Percentiles rank a stretch among this genome's conserved stretches.
Conservation (phyloP, 2,329 filamentous ascomycete species). For the Xylariaceae sp. region DNA sequence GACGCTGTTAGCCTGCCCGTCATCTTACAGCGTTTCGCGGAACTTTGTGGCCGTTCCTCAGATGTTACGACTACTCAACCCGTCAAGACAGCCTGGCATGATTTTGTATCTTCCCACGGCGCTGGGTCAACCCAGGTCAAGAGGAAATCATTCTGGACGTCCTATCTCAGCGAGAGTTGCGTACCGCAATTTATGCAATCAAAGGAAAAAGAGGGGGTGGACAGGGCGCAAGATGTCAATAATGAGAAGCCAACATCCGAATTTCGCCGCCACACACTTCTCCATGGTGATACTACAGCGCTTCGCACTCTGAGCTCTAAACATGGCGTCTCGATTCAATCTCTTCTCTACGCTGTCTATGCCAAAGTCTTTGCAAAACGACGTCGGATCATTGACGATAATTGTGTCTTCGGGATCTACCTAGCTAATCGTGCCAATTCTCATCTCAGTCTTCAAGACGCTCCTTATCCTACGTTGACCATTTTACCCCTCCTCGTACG, state of each 20-base stretch:
- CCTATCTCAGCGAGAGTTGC: conserved; percentile 37
- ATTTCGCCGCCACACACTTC: conserved; percentile 18
- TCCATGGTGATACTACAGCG: conserved; percentile 2
- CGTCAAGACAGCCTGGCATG: conserved; percentile 23
- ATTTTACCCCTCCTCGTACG: conserved; percentile 67
- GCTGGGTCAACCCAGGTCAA: conserved; percentile 8
- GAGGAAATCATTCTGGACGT: conserved; percentile 41
- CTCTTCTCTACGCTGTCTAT: conserved; percentile 71
- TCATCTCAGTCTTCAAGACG: conserved; percentile 43
- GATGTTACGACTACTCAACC: not conserved
- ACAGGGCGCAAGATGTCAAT: no score
- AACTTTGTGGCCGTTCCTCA: conserved; percentile 19
- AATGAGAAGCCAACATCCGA: conserved; percentile 8
- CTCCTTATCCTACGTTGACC: conserved; percentile 68
- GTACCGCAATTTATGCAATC: not conserved
- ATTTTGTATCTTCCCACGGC: conserved; percentile 22
- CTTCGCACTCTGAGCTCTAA: conserved; percentile 20
- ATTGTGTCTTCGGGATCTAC: conserved; percentile 72
- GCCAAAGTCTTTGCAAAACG: conserved; percentile 42
- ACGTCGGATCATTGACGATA: conserved; percentile 17
- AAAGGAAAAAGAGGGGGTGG: no score
- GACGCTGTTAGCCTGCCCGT: conserved; percentile 74
- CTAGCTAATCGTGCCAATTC: conserved; percentile 72
- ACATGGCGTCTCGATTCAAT: conserved; percentile 64
- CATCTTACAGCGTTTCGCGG: conserved; percentile 47